Base-by-base conservation (phyloP, 2,329 filamentous ascomycete species). In the Hypoxylon sp. region DNA sequence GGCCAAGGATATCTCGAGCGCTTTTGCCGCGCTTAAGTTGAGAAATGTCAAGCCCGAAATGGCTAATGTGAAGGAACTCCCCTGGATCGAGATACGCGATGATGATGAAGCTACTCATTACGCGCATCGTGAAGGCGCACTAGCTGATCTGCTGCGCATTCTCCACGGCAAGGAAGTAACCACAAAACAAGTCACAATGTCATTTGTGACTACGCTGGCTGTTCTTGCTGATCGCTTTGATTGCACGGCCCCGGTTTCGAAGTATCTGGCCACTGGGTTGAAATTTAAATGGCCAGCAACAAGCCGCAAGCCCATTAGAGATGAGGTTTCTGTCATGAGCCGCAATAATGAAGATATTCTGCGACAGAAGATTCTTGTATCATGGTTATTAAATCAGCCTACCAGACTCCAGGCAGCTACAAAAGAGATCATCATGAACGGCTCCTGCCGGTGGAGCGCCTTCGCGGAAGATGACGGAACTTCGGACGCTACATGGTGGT, bases 221-320 rank as follows among this genome's bases (percentile, higher is more conserved):
- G 85, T 93, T 57, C 85, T 93, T 62, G 91, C 91, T 9, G 92
- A 94, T 78, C 87, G 91, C 48, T 94, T 93, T 78, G 90, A 91
- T 79, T 91, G 90, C 66, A 80, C 88, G 1, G 77, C 82, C 2
- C 77, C 83, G 10, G 84, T 93, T 1, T 82, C 86, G 8, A 82
- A 81, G 51, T 87, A 88, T 69, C 78, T 91, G 17, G 83, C 83
- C 52, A 77, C 79, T 13, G 77, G 82, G 10, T 74, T 84, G 52
- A 87, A 83, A 74, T 85, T 87, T 75, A 87, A 85, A 74, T 90
- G 87, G 83, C 87, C 86, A 0, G 69, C 80, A 42, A 86, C 84
- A 6, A 81, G 71, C 42, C 79, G 79, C 3, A 82, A 79, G 37
- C 78, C 80, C 78, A 73, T 44, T 52, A 80, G 54, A 59, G 71